These are phyloP conservation scores for Dryadomyces sulphureus DNA, from an alignment of 2,329 filamentous ascomycete species.

Conservation along the genomic window DNA sequence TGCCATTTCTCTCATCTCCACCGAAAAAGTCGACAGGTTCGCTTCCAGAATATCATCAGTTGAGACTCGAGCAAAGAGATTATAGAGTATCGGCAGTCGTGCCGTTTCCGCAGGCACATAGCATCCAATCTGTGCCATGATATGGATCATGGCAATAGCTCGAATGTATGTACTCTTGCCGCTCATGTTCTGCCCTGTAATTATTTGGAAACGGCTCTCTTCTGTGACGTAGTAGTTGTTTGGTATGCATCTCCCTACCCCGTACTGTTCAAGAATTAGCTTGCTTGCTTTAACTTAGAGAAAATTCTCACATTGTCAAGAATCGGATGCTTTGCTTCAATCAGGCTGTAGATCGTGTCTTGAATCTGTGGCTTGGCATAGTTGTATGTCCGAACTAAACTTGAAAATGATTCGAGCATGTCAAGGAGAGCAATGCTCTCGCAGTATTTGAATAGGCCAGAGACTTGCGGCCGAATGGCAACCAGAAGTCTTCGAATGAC, in stretches of 20 bases:
- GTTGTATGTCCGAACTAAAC: slow-evolving; percentile 45
- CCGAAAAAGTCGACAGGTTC: slow-evolving; percentile 83
- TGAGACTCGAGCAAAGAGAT: slow-evolving; percentile 76
- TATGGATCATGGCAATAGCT: slow-evolving; percentile 64
- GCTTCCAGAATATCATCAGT: slow-evolving; percentile 79
- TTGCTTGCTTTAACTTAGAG: neutral
- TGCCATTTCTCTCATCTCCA: slow-evolving; percentile 92
- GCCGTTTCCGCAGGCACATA: slow-evolving; percentile 83
- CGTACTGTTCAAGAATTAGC: slow-evolving; percentile 2
- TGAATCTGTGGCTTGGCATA: slow-evolving; percentile 54
- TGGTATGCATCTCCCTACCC: slow-evolving; percentile 52
- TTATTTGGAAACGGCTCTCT: slow-evolving; percentile 74
- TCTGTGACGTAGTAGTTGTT: slow-evolving; percentile 81
- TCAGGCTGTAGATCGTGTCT: slow-evolving; percentile 50
- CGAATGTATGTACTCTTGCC: slow-evolving; percentile 94
- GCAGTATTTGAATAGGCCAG: slow-evolving; percentile 66
- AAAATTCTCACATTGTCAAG: slow-evolving; percentile 41
- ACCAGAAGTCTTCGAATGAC: slow-evolving; percentile 58
- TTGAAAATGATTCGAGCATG: slow-evolving; percentile 65
- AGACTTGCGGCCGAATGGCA: slow-evolving; percentile 56
- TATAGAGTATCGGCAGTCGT: slow-evolving; percentile 62
- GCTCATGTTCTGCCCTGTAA: slow-evolving; percentile 97
- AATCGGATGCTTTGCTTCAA: slow-evolving; percentile 64
- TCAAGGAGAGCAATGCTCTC: slow-evolving; percentile 79
- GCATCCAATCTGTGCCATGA: slow-evolving; percentile 89